Evolutionary conservation across 2,329 filamentous ascomycete species (phyloP).

Genomic region (Emergomyces orientalis): DNA sequence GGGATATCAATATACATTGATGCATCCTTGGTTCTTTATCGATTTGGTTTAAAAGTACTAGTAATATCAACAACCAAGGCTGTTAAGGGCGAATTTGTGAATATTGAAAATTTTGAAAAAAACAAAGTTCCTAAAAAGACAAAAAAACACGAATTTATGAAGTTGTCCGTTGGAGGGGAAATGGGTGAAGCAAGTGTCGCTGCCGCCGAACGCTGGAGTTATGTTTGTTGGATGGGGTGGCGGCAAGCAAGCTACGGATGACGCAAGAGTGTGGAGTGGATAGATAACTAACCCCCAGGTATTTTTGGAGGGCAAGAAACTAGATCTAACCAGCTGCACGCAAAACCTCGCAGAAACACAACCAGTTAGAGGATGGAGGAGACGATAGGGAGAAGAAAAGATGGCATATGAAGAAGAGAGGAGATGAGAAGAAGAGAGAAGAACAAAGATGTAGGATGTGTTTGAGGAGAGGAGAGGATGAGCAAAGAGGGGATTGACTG

Average conservation of each 20-base stretch:
- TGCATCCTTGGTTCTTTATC: neutral
- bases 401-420: neutral
- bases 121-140: neutral
- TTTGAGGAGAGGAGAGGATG: neutral
- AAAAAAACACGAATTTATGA: neutral
- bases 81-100: neutral
- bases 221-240: neutral
- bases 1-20: neutral
- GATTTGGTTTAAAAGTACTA: neutral
- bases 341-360: neutral
- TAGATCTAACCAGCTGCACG: neutral
- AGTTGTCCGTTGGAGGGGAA: neutral
- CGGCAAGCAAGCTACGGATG: neutral
- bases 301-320: too few relatives aligned
- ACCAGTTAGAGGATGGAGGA: neutral
- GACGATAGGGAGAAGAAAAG: neutral
- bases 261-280: neutral
- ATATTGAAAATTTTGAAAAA: neutral
- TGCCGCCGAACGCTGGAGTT: too few relatives aligned
- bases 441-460: neutral
- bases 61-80: neutral
- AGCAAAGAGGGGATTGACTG: neutral
- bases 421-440: neutral
- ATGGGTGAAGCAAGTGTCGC: neutral
- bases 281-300: too few relatives aligned